Percentiles rank a stretch among this genome's conserved stretches.
These are phyloP conservation scores for Candida manassasensis DNA, from an alignment of 805 yeast species.

Conservation along the genomic window DNA sequence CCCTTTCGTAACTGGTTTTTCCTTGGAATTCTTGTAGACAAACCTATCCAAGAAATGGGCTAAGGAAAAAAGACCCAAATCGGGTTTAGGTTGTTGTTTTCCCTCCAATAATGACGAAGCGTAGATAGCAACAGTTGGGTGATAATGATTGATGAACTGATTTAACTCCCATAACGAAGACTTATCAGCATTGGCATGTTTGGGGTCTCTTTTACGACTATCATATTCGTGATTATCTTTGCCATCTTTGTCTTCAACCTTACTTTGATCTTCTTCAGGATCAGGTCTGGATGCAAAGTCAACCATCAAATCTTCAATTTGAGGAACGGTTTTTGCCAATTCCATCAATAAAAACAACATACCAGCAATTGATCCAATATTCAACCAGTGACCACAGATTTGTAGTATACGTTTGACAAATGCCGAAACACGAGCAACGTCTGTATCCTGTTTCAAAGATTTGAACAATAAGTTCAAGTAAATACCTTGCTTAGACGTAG, in stretches of 20 bases:
- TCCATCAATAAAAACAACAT: constrained; percentile 71
- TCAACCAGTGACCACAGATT: constrained; percentile 79
- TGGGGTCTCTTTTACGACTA: constrained; percentile 89
- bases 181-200: constrained; percentile 75
- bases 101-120: constrained; percentile 60
- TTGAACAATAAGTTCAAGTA: constrained; percentile 83
- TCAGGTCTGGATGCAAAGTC: constrained; percentile 46
- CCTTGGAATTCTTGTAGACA: constrained; percentile 89
- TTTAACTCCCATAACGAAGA: constrained; percentile 84
- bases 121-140: constrained; percentile 84
- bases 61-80: constrained; percentile 80
- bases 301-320: constrained; percentile 57
- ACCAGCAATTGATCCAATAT: constrained; percentile 84
- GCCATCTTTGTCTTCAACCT: constrained; percentile 16
- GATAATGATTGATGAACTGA: constrained; percentile 75
- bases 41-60: constrained; percentile 92
- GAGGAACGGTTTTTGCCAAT: constrained; percentile 60
- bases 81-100: constrained; percentile 67
- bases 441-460: constrained; percentile 66
- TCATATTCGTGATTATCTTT: constrained; percentile 48
- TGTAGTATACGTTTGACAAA: constrained; percentile 89
- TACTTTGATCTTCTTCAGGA: constrained; percentile 32
- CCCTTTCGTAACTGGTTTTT: constrained; percentile 70
- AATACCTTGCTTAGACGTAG: constrained; percentile 90
- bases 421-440: constrained; percentile 65